Conservation (phyloP, 2,329 filamentous ascomycete genomes). For the Fusarium sacchari region DNA sequence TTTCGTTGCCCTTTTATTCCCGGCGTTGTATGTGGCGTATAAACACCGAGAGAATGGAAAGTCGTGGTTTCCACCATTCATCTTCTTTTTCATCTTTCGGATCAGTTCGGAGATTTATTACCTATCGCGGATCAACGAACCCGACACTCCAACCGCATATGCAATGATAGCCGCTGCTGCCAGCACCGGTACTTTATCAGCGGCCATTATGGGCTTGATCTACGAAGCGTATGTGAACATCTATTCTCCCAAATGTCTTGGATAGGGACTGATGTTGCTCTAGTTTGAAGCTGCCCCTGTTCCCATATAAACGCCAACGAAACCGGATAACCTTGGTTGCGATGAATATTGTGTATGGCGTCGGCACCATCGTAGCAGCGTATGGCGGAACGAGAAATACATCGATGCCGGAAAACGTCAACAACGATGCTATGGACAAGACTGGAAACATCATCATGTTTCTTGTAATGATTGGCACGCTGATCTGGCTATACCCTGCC, state of each 20-base stretch:
- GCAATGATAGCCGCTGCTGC: not conserved
- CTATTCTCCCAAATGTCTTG: too few species aligned
- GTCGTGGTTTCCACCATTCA: not conserved
- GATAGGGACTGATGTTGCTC: fast-evolving
- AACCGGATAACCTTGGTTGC: not conserved
- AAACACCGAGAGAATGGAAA: not conserved
- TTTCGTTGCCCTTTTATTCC: not conserved
- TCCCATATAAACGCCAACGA: not conserved
- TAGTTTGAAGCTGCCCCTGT: not conserved
- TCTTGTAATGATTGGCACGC: not conserved
- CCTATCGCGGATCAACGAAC: not conserved
- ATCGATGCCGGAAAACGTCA: not conserved
- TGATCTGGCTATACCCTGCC: not conserved
- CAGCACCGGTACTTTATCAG: not conserved
- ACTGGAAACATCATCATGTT: not conserved
- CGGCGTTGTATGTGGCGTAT: not conserved
- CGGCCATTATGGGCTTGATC: not conserved
- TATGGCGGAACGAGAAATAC: not conserved
- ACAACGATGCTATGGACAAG: not conserved
- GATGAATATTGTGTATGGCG: not conserved
- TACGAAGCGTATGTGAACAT: not conserved
- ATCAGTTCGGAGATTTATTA: not conserved
- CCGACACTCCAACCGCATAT: not conserved
- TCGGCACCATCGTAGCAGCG: not conserved
- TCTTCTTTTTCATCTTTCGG: not conserved